Conservation (phyloP, 768 basidiomycete genomes). For the Pulveroboletus frians region DNA sequence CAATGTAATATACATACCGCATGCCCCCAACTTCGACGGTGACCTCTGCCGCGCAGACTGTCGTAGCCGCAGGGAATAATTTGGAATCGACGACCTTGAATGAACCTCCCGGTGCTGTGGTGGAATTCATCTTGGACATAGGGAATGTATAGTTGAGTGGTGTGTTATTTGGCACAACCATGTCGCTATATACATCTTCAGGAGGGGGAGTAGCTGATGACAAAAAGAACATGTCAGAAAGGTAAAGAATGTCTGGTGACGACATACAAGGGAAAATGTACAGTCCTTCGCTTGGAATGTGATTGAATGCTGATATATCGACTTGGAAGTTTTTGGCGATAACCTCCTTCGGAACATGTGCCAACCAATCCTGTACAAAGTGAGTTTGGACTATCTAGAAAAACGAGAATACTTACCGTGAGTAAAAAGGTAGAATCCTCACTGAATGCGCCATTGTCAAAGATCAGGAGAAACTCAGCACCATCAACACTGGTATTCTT, state of each 20-base stretch:
- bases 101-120: slow-evolving; percentile 46
- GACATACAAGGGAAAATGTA: slow-evolving; percentile 49
- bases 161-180: slow-evolving; percentile 45
- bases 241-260: neutral
- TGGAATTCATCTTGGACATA: slow-evolving; percentile 43
- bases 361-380: slow-evolving; percentile 53
- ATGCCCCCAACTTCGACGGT: slow-evolving; percentile 56
- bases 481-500: slow-evolving; percentile 43
- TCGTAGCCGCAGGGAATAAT: slow-evolving; percentile 49
- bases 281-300: slow-evolving; percentile 48
- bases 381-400: neutral
- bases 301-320: slow-evolving; percentile 43
- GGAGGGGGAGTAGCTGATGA: slow-evolving; percentile 38
- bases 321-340: slow-evolving; percentile 62
- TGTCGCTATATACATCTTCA: slow-evolving; percentile 36
- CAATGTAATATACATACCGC: slow-evolving; percentile 34
- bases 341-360: slow-evolving; percentile 54
- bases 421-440: slow-evolving; percentile 56
- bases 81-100: slow-evolving; percentile 56
- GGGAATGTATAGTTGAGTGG: slow-evolving; percentile 52
- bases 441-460: slow-evolving; percentile 41
- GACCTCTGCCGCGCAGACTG: slow-evolving; percentile 54
- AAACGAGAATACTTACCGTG: slow-evolving; percentile 11
- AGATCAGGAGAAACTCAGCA: slow-evolving; percentile 49
- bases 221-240: neutral